Evolutionary conservation across 805 yeast genomes (phyloP).

Genomic region (Yamadazyma olivae): DNA sequence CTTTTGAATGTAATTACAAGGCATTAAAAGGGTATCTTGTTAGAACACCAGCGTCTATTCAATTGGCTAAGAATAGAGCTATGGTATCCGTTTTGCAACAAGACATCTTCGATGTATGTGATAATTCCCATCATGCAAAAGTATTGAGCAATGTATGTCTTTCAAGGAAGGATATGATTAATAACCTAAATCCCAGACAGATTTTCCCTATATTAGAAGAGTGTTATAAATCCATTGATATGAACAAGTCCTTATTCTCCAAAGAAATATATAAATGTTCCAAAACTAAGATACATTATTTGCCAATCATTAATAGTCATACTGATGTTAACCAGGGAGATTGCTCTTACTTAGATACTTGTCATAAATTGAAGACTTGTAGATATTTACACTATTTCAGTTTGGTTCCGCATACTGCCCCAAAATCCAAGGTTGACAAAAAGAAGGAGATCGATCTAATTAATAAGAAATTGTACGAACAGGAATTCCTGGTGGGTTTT

Average conservation of each 20-base stretch:
- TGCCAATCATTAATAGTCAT: slow-evolving; percentile 34
- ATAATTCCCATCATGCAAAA: slow-evolving; percentile 33
- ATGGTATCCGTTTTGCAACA: slow-evolving; percentile 31
- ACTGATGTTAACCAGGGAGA: slow-evolving; percentile 80
- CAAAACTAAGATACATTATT: slow-evolving; percentile 23
- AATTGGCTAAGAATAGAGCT: slow-evolving; percentile 39
- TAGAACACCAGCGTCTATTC: slow-evolving; percentile 39
- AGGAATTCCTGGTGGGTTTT: slow-evolving; percentile 50
- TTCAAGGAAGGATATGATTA: slow-evolving; percentile 16
- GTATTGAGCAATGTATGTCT: slow-evolving; percentile 22
- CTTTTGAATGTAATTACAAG: too few relatives aligned
- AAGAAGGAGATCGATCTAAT: slow-evolving; percentile 5
- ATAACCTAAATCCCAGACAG: slow-evolving; percentile 6
- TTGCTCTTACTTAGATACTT: slow-evolving; percentile 91
- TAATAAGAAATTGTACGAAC: slow-evolving; percentile 10
- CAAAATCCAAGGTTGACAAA: slow-evolving; percentile 6
- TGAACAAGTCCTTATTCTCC: slow-evolving; percentile 13
- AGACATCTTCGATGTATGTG: slow-evolving; percentile 53
- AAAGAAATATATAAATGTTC: slow-evolving; percentile 21
- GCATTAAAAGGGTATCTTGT: too few relatives aligned
- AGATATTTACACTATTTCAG: slow-evolving; percentile 76
- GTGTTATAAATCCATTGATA: slow-evolving; percentile 15
- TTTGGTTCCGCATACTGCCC: slow-evolving; percentile 32
- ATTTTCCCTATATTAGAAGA: slow-evolving; percentile 10
- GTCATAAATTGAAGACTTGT: slow-evolving; percentile 81